Base-by-base conservation (phyloP, 495 filamentous ascomycete species). In the Penicillium taxi region DNA sequence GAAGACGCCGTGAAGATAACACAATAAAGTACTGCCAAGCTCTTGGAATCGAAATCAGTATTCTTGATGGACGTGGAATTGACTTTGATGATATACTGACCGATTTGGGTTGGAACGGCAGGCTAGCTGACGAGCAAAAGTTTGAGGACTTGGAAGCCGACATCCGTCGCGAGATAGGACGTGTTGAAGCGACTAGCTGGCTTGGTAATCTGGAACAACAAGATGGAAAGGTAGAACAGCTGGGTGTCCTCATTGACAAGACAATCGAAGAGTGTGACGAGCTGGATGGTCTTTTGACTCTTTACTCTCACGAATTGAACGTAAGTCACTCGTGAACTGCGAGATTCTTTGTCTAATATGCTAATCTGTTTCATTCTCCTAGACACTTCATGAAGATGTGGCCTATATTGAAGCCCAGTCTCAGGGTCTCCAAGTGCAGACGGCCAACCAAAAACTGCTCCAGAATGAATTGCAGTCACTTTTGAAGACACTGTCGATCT, bases 381-480 rank as follows among this genome's bases (percentile, higher is more conserved):
- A 94, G 85, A 96, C 86, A 29, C 70, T 98, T 2, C 85, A 89
- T 37, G 89, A 96, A 22, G 91, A 98, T 60, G 87, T 98, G 28
- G 78, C 88, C 5, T 96, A 90, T 52, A 96, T 98, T 34, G 91
- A 98, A 65, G 86, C 93, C 6, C 91, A 96, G 55, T 87, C 85
- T 4, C 89, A 96, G 63, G 93, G 91, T 62, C 61, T 98, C 15
- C 93, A 96, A 52, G 88, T 98, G 13, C 90, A 96, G 57, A 86
- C 90, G 13, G 88, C 93, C 14, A 98, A 98, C 51, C 93, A 98
- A 60, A 94, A 93, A 61, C 75, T 94, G 21, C 73, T 98, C 17
- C 86, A 88, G 53, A 84, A 77, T 29, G 91, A 98, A 57, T 69
- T 98, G 3, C 75, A 89, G 47, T 72, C 67, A 5, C 64, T 98